phyloP scores from a whole-genome alignment of 1,284 basidiomycete genomes.

The Ganoderma meredithae region DNA sequence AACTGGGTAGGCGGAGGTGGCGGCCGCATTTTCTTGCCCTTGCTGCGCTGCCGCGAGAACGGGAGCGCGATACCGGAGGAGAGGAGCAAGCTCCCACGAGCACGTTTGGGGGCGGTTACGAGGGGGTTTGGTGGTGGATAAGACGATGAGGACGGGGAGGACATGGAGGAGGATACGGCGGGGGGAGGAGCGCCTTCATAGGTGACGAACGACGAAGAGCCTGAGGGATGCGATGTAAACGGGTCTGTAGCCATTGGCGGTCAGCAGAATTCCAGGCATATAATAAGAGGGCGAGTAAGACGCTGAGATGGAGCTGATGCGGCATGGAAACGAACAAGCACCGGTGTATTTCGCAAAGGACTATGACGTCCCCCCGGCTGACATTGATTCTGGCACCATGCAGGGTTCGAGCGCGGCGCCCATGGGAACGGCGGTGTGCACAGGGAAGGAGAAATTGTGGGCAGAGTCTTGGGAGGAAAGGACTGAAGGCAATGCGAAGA shows the following conservation, averaged over 20 bases:
- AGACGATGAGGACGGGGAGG: constrained; percentile 26
- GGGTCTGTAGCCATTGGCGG: constrained; percentile 35
- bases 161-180: constrained; percentile 21
- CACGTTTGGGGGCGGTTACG: constrained; percentile 31
- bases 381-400: constrained; percentile 21
- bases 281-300: constrained; percentile 18
- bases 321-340: constrained; percentile 19
- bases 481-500: background rate
- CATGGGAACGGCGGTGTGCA: constrained; percentile 4
- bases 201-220: constrained; percentile 40
- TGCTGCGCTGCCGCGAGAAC: constrained; percentile 49
- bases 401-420: constrained; percentile 22
- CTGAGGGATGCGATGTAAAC: constrained; percentile 41
- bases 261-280: constrained; percentile 24
- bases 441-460: background rate
- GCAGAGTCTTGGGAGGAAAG: background rate
- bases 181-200: constrained; percentile 34
- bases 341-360: constrained; percentile 6
- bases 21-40: constrained; percentile 49
- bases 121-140: constrained; percentile 22
- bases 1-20: constrained; percentile 41
- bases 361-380: constrained; percentile 20
- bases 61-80: constrained; percentile 30
- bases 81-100: constrained; percentile 35
- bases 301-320: constrained; percentile 18